Conservation (phyloP, 345 rosid species). For the Limnanthes douglasii region DNA sequence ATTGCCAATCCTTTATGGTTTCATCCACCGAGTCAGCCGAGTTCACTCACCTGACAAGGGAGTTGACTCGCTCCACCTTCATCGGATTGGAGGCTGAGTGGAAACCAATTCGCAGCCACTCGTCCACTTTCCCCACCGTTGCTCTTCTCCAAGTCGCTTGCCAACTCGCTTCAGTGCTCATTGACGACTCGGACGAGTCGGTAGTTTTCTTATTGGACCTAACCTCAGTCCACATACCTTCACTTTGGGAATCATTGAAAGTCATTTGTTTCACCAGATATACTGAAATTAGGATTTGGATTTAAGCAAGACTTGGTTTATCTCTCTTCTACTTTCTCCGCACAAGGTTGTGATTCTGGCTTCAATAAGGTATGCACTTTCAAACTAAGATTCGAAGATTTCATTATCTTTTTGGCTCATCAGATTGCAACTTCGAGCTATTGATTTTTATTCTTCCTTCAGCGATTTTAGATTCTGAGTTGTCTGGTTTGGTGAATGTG, state of each 20-base stretch:
- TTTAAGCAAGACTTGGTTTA: slow-evolving; percentile 80
- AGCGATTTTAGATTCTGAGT: too few species aligned
- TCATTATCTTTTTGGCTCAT: too few species aligned
- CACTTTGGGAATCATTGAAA: slow-evolving; percentile 43
- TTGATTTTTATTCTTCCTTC: too few species aligned
- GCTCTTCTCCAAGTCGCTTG: slow-evolving; percentile 79
- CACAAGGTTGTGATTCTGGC: slow-evolving; percentile 42
- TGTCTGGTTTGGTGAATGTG: too few species aligned
- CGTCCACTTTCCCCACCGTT: slow-evolving; percentile 43
- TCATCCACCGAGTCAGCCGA: slow-evolving; percentile 46
- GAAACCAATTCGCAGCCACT: slow-evolving; percentile 39
- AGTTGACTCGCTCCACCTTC: slow-evolving; percentile 42
- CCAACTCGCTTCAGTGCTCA: slow-evolving; percentile 23
- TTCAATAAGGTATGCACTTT: slow-evolving; percentile 73
- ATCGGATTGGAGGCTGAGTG: slow-evolving; percentile 84
- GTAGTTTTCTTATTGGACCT: slow-evolving; percentile 63
- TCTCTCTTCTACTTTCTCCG: slow-evolving; percentile 66
- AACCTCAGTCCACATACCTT: slow-evolving; percentile 30
- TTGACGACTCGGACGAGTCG: slow-evolving; percentile 14
- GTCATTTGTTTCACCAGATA: slow-evolving; percentile 55
- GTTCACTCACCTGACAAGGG: slow-evolving; percentile 40
- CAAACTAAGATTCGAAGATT: too few species aligned
- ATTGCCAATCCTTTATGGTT: slow-evolving; percentile 26
- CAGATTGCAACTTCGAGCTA: neutral
- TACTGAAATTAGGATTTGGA: slow-evolving; percentile 65